Evolutionary conservation across 768 basidiomycete species (phyloP), one percentile per base, ranked within the genome.

Genomic region (Panaeolus cyanescens): DNA sequence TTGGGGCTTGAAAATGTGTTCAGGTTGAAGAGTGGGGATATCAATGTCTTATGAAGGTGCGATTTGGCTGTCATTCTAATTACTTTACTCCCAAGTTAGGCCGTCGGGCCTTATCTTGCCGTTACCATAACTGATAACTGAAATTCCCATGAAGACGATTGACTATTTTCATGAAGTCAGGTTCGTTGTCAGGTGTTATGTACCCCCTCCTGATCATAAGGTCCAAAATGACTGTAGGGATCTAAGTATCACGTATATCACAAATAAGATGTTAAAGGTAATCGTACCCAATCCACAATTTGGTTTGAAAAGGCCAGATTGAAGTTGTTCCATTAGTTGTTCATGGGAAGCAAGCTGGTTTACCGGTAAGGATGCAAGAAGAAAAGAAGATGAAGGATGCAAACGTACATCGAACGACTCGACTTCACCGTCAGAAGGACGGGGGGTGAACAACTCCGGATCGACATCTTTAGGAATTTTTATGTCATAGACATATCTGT

Each of bases 341-440:
- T 82, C 79, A 39, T 94, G 75, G 2, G 84, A 72, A 40, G 94
- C 77, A 22, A 96, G 79, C 93, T 96, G 57, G n/a, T n/a, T 28
- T 1, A 42, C 37, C 28, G 42, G 32, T 33, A 33, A 56, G 45
- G 6, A 3, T 9, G 20, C 4, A 39, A 32, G 58, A 28, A 61
- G 42, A 12, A 9, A n/a, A 15, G 7, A 59, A 31, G 4, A 55
- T 54, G 10, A 39, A 20, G 33, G 34, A 25, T 15, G 13, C 19
- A n/a, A 28, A 20, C 64, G 50, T 59, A 95, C 95, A 78, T 94
- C 86, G 66, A 99, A 99, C 1, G 84, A 89, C 70, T 97, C 95
- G 2, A 97, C 97, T 71, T 99, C 97, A 25, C 93, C 95, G 65
- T 99, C 97, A 20, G 85, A 79, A 0, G 95, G 93, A 56, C 80